Evolutionary conservation across 2,329 filamentous ascomycete genomes (phyloP), one percentile per base, ranked within the genome.

Genomic region (Sphaceloma murrayae): DNA sequence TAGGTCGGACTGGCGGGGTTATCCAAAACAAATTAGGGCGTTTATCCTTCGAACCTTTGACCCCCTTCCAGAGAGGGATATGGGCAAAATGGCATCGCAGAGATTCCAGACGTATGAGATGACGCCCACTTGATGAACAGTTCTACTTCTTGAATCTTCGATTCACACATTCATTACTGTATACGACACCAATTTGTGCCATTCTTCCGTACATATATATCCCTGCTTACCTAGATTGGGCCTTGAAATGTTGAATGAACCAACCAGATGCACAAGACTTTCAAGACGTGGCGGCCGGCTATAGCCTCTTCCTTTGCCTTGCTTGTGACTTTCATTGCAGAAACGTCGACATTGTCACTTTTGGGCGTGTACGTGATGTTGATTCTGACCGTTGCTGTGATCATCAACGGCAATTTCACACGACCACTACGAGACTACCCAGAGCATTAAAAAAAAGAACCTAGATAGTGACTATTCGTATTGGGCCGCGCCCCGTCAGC

Each of bases 111-210:
- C 26, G 36, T 26, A 40, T 40, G 36, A 40, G 36, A 40, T 26
- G n/a, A 40, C 36, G 36, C 36, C 36, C 26, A 40, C 26, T 40
- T 40, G 27, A 40, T 26, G 36, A 40, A 29, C 24, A 40, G 30
- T 13, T 14, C 13, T 14, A 40, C 9, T 40, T 40, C n/a, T 40
- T 40, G 13, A 13, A 40, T 19, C 36, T 40, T 26, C 36, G 11
- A 40, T 40, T 40, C 36, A 40, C 22, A 40, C 36, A 40, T 26
- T 29, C 36, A 14, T 29, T 29, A n/a, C n/a, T n/a, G n/a, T 38
- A 24, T 14, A 18, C 17, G 19, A 22, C 40, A 33, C 27, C 17
- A 43, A n/a, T 22, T 34, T 33, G 14, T 43, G 19, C 40, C 29
- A 27, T 43, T 43, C 29, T 43, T 1, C 19, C 33, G 29, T 43